Evolutionary conservation across 768 basidiomycete genomes (phyloP).

Genomic region (Suillus alpinus): DNA sequence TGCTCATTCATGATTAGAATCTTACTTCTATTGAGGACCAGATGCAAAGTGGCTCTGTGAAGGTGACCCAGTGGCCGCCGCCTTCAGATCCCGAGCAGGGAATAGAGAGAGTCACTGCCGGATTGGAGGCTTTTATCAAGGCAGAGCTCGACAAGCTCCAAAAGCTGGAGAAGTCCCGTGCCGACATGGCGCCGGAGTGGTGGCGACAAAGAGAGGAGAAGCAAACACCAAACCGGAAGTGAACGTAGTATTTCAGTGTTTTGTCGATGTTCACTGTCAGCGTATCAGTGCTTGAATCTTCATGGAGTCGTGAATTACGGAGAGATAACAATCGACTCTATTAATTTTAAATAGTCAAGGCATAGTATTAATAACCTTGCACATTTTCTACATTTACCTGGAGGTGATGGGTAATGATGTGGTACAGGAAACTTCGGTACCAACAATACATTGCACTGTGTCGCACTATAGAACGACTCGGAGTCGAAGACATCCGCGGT

Average conservation of each 20-base stretch:
- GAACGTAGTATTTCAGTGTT: neutral
- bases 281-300: neutral
- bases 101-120: constrained; percentile 6
- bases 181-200: constrained; percentile 23
- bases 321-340: neutral
- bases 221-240: constrained; percentile 10
- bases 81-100: constrained; percentile 12
- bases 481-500: no score
- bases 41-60: constrained; percentile 1
- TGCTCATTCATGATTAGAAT: constrained; percentile 9
- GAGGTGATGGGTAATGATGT: no score
- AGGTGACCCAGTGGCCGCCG: constrained; percentile 10
- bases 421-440: no score
- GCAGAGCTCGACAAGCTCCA: constrained; percentile 17
- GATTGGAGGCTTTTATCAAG: constrained; percentile 26
- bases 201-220: constrained; percentile 30
- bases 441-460: no score
- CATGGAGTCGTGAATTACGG: neutral
- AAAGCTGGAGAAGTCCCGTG: constrained; percentile 24
- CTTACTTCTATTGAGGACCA: constrained; percentile 16
- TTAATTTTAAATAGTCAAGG: no score
- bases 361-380: no score
- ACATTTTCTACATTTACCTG: no score
- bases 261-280: neutral
- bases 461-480: no score